Conservation (phyloP, 345 rosid genomes). For the Murraya paniculata region DNA sequence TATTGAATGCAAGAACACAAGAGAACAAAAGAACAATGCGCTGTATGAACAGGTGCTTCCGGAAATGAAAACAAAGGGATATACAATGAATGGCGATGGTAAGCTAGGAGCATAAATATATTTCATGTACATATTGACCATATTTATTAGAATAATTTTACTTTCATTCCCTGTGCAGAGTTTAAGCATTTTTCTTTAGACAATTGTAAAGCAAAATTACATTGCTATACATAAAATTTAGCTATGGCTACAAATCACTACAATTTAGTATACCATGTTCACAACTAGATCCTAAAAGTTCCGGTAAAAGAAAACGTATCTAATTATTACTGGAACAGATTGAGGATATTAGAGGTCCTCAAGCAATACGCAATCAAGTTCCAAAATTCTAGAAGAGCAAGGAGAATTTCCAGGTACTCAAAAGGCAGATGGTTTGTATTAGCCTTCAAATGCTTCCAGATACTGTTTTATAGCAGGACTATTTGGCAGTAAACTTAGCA, state of each 20-base stretch:
- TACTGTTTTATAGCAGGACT: neutral
- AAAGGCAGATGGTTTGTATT: neutral
- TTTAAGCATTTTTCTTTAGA: neutral
- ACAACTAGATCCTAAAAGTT: neutral
- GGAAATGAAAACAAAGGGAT: neutral
- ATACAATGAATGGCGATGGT: neutral
- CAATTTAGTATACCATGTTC: neutral
- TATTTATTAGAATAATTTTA: too few species aligned
- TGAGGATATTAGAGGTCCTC: neutral
- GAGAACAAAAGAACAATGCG: neutral
- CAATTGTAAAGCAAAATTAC: too few species aligned
- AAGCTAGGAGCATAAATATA: neutral
- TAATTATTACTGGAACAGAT: neutral
- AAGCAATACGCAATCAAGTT: neutral
- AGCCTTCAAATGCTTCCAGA: neutral
- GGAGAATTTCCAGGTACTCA: neutral
- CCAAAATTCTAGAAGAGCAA: neutral
- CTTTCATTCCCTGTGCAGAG: neutral
- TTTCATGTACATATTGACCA: neutral
- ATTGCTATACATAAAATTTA: neutral
- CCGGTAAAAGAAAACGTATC: neutral
- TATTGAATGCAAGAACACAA: conserved; percentile 7
- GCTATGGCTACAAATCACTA: neutral
- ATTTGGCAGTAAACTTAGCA: neutral
- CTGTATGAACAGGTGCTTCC: neutral